Evolutionary conservation across 129 eudicot species (phyloP).

Genomic region (Logfia minima): DNA sequence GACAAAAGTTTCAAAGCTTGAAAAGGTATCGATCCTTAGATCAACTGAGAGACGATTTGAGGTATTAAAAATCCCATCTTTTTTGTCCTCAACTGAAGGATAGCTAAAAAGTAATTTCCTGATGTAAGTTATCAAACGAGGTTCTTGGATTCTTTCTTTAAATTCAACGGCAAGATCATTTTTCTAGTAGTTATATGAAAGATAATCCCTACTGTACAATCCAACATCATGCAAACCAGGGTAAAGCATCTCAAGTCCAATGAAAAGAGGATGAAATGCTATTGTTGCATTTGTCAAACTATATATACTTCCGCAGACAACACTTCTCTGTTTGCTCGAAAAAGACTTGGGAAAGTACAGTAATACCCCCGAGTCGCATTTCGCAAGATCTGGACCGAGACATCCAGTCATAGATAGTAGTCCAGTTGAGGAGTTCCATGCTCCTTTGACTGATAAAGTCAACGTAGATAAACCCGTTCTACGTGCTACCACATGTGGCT

Average conservation of each 20-base stretch:
- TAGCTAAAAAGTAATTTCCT: conserved; percentile 28
- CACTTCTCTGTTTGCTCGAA: conserved; percentile 39
- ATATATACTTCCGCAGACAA: conserved; percentile 38
- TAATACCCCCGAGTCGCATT: conserved; percentile 32
- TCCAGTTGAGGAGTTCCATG: conserved; percentile 38
- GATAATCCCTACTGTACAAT: conserved; percentile 22
- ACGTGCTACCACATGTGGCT: conserved; percentile 20
- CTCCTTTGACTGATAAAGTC: conserved; percentile 44
- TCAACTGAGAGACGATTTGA: conserved; percentile 6
- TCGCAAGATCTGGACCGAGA: conserved; percentile 21
- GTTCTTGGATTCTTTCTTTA: conserved; percentile 26
- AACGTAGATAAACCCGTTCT: conserved; percentile 45
- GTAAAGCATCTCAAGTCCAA: conserved; percentile 27
- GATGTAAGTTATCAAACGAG: conserved; percentile 17
- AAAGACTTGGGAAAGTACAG: conserved; percentile 37
- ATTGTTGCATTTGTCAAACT: conserved; percentile 22
- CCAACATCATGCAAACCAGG: conserved; percentile 12
- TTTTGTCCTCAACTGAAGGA: conserved; percentile 10
- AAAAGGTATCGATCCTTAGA: conserved; percentile 26
- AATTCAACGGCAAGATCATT: conserved; percentile 21
- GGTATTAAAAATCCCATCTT: conserved; percentile 8
- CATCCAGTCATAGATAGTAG: conserved; percentile 48
- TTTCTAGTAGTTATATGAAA: conserved; percentile 43
- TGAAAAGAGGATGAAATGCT: conserved; percentile 13
- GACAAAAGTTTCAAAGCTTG: conserved; percentile 28